Conservation (phyloP, 2,329 filamentous ascomycete species). For the Clonostachys chloroleuca region DNA sequence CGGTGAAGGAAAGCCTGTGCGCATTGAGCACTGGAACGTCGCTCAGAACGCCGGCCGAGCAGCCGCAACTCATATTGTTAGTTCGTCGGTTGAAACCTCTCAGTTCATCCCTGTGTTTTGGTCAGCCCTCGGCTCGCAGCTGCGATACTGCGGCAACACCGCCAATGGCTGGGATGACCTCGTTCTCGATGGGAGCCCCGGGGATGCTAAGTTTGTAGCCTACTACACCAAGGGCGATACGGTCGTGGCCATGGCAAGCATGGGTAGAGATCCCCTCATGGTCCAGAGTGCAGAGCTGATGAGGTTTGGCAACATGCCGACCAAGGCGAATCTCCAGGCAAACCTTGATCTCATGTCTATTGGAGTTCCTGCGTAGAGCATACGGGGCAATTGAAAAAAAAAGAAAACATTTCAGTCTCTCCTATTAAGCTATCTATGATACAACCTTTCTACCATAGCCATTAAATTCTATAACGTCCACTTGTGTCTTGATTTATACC, state of each 20-base stretch:
- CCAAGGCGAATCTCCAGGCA: slow-evolving; percentile 69
- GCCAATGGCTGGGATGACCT: slow-evolving; percentile 78
- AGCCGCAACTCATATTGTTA: slow-evolving; percentile 72
- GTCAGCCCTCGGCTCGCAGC: slow-evolving; percentile 84
- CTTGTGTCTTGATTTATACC: too few species aligned
- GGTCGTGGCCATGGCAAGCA: slow-evolving; percentile 85
- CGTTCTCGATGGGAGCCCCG: slow-evolving; percentile 71
- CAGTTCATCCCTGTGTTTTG: slow-evolving; percentile 93
- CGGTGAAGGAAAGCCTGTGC: slow-evolving; percentile 64
- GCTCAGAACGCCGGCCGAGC: slow-evolving; percentile 87
- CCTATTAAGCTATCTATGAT: background rate
- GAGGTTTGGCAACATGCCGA: slow-evolving; percentile 75
- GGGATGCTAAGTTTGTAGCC: slow-evolving; percentile 77
- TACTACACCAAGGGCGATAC: slow-evolving; percentile 86
- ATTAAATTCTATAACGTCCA: too few species aligned
- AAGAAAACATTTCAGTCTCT: background rate
- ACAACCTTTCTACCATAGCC: too few species aligned
- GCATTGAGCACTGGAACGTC: slow-evolving; percentile 99
- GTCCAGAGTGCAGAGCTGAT: slow-evolving; percentile 80
- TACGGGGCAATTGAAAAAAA: background rate
- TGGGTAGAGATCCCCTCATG: slow-evolving; percentile 88
- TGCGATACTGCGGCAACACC: slow-evolving; percentile 92
- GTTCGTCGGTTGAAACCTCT: slow-evolving; percentile 56
- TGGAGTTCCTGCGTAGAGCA: slow-evolving; percentile 22
- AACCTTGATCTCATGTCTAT: slow-evolving; percentile 49